These are phyloP conservation scores for Agarophyton chilense DNA, from an alignment of 23 red algal genomes.

Conservation along the genomic window DNA sequence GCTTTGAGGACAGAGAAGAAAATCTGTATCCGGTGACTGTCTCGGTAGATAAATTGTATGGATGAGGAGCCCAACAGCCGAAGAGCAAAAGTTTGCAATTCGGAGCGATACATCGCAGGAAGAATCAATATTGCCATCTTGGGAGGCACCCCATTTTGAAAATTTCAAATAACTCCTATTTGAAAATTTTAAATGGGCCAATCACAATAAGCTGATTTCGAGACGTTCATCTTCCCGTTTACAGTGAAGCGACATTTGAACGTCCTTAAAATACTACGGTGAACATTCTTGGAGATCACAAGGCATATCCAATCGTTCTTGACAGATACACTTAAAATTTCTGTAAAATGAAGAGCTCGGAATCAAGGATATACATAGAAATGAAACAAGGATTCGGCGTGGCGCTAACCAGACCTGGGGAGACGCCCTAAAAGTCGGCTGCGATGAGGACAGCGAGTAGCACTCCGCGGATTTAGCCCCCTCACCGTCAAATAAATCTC, in stretches of 20 bases:
- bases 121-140: background rate
- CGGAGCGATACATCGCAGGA: background rate
- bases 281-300: no score
- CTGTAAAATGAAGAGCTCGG: no score
- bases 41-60: background rate
- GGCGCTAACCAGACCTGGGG: no score
- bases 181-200: slow-evolving; percentile 38
- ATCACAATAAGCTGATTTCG: background rate
- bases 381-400: no score
- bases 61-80: background rate
- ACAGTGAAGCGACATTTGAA: background rate
- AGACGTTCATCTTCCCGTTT: background rate
- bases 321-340: no score
- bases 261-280: no score
- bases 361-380: no score
- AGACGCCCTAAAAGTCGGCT: no score
- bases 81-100: background rate
- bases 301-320: no score
- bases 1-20: background rate
- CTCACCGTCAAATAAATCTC: no score
- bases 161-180: slow-evolving; percentile 4
- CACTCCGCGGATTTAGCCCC: no score
- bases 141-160: background rate
- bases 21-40: background rate
- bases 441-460: no score